Percentiles rank a stretch among this genome's conserved stretches.
Conservation (phyloP, 352 stramenopile genomes). For the Aphanomyces invadans region DNA sequence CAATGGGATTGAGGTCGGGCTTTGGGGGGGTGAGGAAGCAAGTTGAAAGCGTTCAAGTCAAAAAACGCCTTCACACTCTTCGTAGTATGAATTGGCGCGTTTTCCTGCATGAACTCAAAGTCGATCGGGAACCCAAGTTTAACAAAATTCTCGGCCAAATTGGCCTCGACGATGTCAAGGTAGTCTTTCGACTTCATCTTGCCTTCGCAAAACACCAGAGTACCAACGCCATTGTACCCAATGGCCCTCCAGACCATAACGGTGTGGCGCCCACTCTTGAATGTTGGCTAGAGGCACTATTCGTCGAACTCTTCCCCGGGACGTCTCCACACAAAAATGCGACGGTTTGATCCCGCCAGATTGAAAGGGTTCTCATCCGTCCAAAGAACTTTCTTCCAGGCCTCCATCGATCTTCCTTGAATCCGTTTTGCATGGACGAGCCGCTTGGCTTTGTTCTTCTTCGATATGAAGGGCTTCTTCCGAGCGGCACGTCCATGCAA, state of each 20-base stretch:
- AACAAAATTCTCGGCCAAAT: neutral
- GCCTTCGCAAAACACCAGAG: neutral
- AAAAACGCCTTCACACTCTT: neutral
- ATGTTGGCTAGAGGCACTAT: neutral
- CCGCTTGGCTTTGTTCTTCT: neutral
- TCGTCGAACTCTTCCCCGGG: neutral
- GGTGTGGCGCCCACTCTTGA: neutral
- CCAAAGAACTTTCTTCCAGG: neutral
- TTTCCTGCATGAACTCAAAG: neutral
- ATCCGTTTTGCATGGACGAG: neutral
- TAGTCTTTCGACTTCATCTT: neutral
- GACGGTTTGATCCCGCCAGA: neutral
- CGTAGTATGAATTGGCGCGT: neutral
- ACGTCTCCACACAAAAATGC: neutral
- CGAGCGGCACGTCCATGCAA: neutral
- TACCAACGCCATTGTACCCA: neutral
- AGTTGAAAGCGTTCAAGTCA: neutral
- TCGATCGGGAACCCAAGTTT: neutral
- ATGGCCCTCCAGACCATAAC: conserved; percentile 1
- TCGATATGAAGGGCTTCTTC: neutral
- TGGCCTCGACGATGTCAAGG: neutral
- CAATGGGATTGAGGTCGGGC: neutral
- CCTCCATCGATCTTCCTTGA: neutral
- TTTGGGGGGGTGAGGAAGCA: neutral
- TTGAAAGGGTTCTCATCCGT: neutral